Evolutionary conservation across 345 rosid species (phyloP), one percentile per base, ranked within the genome.

Genomic region (Hibiscus trionum): DNA sequence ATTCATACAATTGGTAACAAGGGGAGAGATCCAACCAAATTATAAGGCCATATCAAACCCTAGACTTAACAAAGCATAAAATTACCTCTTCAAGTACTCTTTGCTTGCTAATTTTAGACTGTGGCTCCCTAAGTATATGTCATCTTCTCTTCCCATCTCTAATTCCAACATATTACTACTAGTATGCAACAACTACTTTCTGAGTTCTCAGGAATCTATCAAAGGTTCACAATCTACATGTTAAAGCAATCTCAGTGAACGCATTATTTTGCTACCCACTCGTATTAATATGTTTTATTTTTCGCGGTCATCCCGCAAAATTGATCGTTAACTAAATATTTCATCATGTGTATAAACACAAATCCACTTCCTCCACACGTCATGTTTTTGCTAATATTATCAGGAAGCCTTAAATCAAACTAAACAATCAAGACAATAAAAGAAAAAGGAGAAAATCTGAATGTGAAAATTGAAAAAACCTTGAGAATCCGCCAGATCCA

Each of bases 401-500:
- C 56, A 26, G 4, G 56, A 46, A 66, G 37, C 39, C 27, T 10
- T 29, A 31, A 49, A 50, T 68, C 39, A 67, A 29, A 68, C 29
- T 46, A 60, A 21, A 14, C 24, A 26, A 16, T 21, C 33, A 58
- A 27, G 53, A 35, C 19, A 58, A 15, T 11, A 77, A 37, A 61
- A 67, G 37, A 10, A 58, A 58, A 24, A 58, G 61, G 7, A 58
- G 26, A 19, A 50, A 52, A 71, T 24, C 12, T 39, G 56, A 27
- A 63, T 31, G 56, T 19, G 53, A 61, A 39, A 72, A 60, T 69
- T 21, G 49, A 53, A 39, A 79, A 77, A 58, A 91, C 98, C 97
- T 94, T 81, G 97, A 91, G 83, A 75, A 91, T 80, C 94, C 98
- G 39, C 97, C 94, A 58, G 97, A 93, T 53, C 98, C 95, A 77